Conservation (phyloP, 2,329 filamentous ascomycete genomes). For the Neonectria hederae region DNA sequence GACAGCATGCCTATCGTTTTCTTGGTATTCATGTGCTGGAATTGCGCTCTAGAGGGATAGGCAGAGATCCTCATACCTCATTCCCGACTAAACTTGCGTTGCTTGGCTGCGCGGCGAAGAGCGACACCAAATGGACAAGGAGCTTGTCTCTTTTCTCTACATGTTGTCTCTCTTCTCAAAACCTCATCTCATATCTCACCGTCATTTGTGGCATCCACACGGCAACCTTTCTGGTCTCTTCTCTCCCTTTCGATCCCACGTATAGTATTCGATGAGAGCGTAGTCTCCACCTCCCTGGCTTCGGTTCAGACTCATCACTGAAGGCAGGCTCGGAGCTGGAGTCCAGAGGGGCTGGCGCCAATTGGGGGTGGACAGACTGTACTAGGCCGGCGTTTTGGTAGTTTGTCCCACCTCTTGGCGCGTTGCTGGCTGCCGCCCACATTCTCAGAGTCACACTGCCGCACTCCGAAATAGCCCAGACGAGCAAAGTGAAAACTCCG, state of each 20-base stretch:
- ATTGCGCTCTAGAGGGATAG: constrained; percentile 10
- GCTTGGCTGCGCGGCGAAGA: not conserved
- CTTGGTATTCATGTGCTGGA: constrained; percentile 4
- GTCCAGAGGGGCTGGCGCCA: not conserved
- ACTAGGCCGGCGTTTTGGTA: constrained; percentile 18
- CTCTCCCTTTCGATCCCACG: constrained; percentile 22
- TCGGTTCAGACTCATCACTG: constrained; percentile 8
- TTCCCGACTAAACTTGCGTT: constrained; percentile 10
- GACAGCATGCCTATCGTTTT: constrained; percentile 19
- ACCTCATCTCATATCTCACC: constrained; percentile 16
- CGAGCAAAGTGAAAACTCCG: constrained; percentile 15
- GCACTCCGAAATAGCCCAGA: constrained; percentile 29
- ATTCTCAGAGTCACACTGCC: constrained; percentile 32
- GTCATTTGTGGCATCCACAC: constrained; percentile 22
- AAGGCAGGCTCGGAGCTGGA: not conserved
- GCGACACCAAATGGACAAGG: constrained; percentile 3
- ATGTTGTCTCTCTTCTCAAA: constrained; percentile 12
- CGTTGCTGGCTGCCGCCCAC: constrained; percentile 26
- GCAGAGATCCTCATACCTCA: constrained; percentile 21
- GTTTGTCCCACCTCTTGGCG: constrained; percentile 32
- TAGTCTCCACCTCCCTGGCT: constrained; percentile 15
- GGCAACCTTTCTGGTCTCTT: constrained; percentile 15
- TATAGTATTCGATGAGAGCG: constrained; percentile 14
- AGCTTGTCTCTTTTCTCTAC: constrained; percentile 2
- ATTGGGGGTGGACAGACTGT: constrained; percentile 1